Evolutionary conservation across 139 green algal genomes (phyloP).

Genomic region (Tetratostichococcus sp.): DNA sequence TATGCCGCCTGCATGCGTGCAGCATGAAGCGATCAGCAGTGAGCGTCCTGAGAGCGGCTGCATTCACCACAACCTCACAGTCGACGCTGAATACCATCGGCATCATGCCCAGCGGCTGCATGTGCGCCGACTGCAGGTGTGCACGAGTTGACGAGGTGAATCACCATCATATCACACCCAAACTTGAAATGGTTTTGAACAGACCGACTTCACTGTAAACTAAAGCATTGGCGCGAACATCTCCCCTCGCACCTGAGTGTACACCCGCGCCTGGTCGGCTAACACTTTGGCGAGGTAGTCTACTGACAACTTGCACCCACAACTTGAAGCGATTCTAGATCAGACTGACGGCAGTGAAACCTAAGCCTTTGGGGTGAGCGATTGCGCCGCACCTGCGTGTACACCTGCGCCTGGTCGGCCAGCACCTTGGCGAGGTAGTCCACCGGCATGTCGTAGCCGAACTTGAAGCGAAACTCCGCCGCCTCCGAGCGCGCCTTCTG

Average conservation of each 20-base stretch:
- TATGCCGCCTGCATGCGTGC: slow-evolving; percentile 78
- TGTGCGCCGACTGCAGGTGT: slow-evolving; percentile 78
- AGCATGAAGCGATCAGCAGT: too few relatives aligned
- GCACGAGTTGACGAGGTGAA: too few relatives aligned
- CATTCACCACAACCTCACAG: too few relatives aligned
- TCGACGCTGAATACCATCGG: slow-evolving; percentile 92
- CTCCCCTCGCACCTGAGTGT: not conserved
- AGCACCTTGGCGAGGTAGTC: slow-evolving; percentile 87
- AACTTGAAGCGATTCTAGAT: slow-evolving; percentile 94
- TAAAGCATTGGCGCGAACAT: too few relatives aligned
- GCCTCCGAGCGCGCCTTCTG: slow-evolving; percentile 85
- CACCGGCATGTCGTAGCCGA: slow-evolving; percentile 94
- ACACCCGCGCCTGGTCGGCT: slow-evolving; percentile 95
- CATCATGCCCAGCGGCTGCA: slow-evolving; percentile 82
- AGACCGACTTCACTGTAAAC: too few relatives aligned
- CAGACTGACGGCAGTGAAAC: too few relatives aligned
- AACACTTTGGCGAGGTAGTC: slow-evolving; percentile 87
- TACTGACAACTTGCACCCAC: slow-evolving; percentile 94
- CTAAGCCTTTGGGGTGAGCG: too few relatives aligned
- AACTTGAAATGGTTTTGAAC: too few relatives aligned
- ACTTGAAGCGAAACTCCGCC: slow-evolving; percentile 92
- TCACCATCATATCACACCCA: too few relatives aligned
- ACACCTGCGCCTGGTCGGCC: slow-evolving; percentile 95
- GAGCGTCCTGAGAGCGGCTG: too few relatives aligned
- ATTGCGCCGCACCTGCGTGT: slow-evolving; percentile 78